These are phyloP conservation scores for Dioszegia crocea DNA, from an alignment of 768 basidiomycete species.

Conservation along the genomic window DNA sequence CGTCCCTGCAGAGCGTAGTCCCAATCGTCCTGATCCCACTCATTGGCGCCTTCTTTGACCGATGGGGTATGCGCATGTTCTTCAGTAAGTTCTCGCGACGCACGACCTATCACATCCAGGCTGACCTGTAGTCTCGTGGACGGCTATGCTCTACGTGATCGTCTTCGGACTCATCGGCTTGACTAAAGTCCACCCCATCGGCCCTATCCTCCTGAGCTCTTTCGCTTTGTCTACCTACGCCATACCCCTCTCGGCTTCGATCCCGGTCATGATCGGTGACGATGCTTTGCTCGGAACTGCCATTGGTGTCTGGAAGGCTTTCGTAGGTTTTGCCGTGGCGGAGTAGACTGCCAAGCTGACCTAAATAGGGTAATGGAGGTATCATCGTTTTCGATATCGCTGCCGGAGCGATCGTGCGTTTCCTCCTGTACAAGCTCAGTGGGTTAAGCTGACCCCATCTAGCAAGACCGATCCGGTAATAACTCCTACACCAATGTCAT, in stretches of 20 bases:
- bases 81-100: neutral
- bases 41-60: slow-evolving; percentile 37
- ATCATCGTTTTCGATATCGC: slow-evolving; percentile 30
- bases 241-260: slow-evolving; percentile 34
- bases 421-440: neutral
- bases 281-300: slow-evolving; percentile 33
- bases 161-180: slow-evolving; percentile 39
- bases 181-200: slow-evolving; percentile 37
- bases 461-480: slow-evolving; percentile 28
- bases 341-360: too few species aligned
- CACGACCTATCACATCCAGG: too few species aligned
- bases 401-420: slow-evolving; percentile 30
- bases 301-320: slow-evolving; percentile 39
- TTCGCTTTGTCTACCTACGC: slow-evolving; percentile 36
- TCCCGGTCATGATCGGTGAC: slow-evolving; percentile 32
- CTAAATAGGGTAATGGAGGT: slow-evolving; percentile 17
- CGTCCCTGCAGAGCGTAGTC: slow-evolving; percentile 31
- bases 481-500: slow-evolving; percentile 35
- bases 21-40: slow-evolving; percentile 41
- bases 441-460: neutral
- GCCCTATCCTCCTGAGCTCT: slow-evolving; percentile 32
- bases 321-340: slow-evolving; percentile 13
- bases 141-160: slow-evolving; percentile 36
- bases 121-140: slow-evolving; percentile 13
- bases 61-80: slow-evolving; percentile 33